A percentile compares a stretch with the other conserved stretches of the same genome.
Evolutionary conservation across 1,139 yeast genomes (phyloP).

Genomic region (Diutina neorugosa): DNA sequence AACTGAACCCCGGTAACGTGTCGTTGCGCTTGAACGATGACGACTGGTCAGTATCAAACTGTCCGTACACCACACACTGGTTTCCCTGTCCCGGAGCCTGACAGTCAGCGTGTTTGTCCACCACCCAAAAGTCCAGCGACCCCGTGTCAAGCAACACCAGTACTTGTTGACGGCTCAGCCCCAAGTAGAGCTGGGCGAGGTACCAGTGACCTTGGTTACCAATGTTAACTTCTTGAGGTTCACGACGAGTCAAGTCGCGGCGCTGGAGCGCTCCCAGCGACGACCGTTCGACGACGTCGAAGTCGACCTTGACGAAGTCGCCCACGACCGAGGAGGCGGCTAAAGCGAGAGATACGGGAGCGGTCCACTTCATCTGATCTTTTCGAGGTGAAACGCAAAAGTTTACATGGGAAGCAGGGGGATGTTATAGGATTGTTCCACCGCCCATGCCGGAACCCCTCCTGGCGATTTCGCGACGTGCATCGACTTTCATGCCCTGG

Average conservation of each 20-base stretch:
- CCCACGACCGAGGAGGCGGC: neutral
- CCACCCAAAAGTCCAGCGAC: conserved; percentile 4
- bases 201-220: neutral
- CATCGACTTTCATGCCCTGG: no score
- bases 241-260: neutral
- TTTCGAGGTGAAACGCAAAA: neutral
- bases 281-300: neutral
- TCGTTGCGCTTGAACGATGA: neutral
- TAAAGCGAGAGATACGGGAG: neutral
- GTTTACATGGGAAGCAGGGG: neutral
- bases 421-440: neutral
- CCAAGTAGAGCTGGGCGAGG: neutral
- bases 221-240: neutral
- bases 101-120: neutral
- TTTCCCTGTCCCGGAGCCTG: neutral
- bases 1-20: neutral
- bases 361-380: neutral
- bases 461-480: neutral
- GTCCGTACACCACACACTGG: conserved; percentile 4
- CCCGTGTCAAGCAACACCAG: conserved; percentile 4
- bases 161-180: neutral
- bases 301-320: conserved; percentile 1
- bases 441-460: neutral
- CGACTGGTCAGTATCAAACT: conserved; percentile 5
- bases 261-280: neutral